phyloP scores from a whole-genome alignment of 108 stramenopile genomes.

The Epithemia pelagica region DNA sequence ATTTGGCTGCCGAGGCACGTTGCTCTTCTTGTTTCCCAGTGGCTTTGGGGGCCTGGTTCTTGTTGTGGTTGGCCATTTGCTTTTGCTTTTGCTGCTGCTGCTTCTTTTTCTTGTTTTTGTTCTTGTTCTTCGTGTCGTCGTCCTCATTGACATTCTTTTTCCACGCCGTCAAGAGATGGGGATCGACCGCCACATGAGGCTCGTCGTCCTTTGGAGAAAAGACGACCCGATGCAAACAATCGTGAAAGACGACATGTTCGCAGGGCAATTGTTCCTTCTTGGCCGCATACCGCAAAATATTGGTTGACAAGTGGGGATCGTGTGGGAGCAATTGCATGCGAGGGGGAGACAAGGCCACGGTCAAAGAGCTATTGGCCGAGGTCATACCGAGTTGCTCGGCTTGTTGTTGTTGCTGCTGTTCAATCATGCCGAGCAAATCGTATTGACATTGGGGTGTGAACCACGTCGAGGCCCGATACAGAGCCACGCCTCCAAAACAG shows the following conservation, averaged over 20 bases:
- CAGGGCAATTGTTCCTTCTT: background rate
- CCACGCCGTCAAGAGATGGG: background rate
- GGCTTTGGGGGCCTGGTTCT: no score
- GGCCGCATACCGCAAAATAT: background rate
- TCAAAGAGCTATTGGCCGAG: background rate
- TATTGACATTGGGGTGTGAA: background rate
- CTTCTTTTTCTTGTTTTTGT: background rate
- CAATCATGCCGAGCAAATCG: background rate
- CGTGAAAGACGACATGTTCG: background rate
- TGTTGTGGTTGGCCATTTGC: no score
- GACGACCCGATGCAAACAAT: background rate
- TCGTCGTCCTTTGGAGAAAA: background rate
- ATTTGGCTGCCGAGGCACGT: no score
- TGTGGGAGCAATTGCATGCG: background rate
- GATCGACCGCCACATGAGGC: background rate
- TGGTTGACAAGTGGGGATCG: background rate
- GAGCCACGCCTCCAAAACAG: background rate
- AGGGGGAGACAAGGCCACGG: background rate
- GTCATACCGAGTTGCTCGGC: background rate
- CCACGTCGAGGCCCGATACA: background rate
- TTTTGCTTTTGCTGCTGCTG: background rate
- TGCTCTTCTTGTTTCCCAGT: no score
- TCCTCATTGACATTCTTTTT: background rate
- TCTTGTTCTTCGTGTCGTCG: no score
- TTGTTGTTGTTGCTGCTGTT: background rate